Evolutionary conservation across 495 filamentous ascomycete genomes (phyloP), one percentile per base, ranked within the genome.

Genomic region (Podospora pseudopauciseta): DNA sequence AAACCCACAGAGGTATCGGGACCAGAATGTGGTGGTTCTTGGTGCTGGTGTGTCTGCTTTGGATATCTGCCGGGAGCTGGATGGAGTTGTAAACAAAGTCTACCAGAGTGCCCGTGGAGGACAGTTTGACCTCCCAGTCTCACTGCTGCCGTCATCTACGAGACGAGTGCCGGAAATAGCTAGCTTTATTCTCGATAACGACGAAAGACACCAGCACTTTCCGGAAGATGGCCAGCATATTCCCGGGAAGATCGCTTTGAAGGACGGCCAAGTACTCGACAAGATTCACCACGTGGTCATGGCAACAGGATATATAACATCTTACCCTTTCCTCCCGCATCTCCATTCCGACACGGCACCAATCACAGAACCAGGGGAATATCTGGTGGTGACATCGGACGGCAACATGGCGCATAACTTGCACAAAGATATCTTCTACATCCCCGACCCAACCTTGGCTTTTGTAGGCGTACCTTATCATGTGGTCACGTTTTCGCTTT

Each of bases 341-440:
- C 76, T 85, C 16, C 84, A 86, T 66, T 73, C 81, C 39, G 78
- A 77, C 5, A 63, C 62, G 0, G 27, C 72, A 18, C 44, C 71
- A 7, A 73, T 66, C 59, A 66, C 73, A 26, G 69, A 83, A 0
- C 82, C 87, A 0, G 76, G 79, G 58, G 81, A 86, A 2, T 80
- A 74, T 3, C 73, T 85, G 0, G 72, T 92, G 4, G 83, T 91
- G 1, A 89, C 89, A 4, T 68, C 74, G 0, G 86, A 90, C 65
- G 89, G 89, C 0, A 83, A 79, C 3, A 87, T 87, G 72, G 72
- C 88, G n/a, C 88, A 90, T 72, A 91, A 92, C 70, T 69, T 91
- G 4, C 85, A 90, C 75, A 84, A 85, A 55, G 87, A 91, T 68
- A 85, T 90, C 3, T 90, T 90, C 71, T 91, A 88, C 70, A 90